Evolutionary conservation across 805 yeast genomes (phyloP), one percentile per base, ranked within the genome.

Genomic region (Candida ortonii): DNA sequence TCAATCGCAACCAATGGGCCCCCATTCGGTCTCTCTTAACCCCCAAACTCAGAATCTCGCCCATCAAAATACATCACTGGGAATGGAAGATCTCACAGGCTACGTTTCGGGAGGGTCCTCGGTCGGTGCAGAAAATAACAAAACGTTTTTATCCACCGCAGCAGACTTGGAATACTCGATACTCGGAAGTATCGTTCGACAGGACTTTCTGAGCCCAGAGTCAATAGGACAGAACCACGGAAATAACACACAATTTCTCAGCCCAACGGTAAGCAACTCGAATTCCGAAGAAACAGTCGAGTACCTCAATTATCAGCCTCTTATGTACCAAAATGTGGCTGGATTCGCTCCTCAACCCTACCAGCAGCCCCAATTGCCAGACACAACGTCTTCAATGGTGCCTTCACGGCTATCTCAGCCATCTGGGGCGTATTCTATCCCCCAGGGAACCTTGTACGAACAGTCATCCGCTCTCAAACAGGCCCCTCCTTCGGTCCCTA

Each of bases 121-220:
- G 10, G 19, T 7, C 24, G 19, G 16, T 7, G 16, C 32, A 8
- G 16, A 14, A 7, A 28, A 31, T 14, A 18, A 18, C 18, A 38
- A 43, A 9, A 49, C 72, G 40, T 82, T 82, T 47, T 52, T 81
- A 40, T 79, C 87, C 1, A 65, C 73, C 22, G 88, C 93, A 1
- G 88, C 86, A 0, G 82, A 80, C 49, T 62, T 80, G 33, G 93
- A 83, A 47, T 82, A 83, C 47, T 71, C 85, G 3, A 76, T 82
- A 3, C 59, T 83, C 19, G 80, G 87, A 7, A 76, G 70, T 40
- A 81, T 83, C 31, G 68, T 80, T 22, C 76, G 75, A 22, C 77
- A 73, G 31, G 70, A 62, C 39, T 47, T 59, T 36, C 29, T 50
- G n/a, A 42, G 46, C n/a, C 41, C 49, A 3, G 51, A 46, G n/a